Conservation (phyloP, 805 yeast genomes). For the Middelhovenomyces tepae region DNA sequence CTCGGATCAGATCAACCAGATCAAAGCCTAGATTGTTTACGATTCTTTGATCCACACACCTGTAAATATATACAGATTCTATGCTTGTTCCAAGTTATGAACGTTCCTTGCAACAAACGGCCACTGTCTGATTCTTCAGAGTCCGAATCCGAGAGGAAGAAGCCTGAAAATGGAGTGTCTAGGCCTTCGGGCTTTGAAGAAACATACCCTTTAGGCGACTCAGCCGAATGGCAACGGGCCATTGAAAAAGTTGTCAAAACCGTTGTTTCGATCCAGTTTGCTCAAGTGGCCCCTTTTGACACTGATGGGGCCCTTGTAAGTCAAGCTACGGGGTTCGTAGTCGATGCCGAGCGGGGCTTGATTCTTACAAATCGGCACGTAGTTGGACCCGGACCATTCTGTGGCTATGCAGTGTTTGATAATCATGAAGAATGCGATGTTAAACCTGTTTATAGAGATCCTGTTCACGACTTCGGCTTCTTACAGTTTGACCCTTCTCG, state of each 20-base stretch:
- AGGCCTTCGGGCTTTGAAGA: no score
- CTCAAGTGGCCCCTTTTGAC: constrained; percentile 81
- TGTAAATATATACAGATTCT: no score
- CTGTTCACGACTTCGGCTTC: constrained; percentile 92
- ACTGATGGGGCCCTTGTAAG: constrained; percentile 65
- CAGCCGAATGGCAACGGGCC: constrained; percentile 72
- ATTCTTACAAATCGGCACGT: constrained; percentile 90
- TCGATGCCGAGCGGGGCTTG: constrained; percentile 71
- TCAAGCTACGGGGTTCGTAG: constrained; percentile 95
- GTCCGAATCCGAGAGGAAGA: no score
- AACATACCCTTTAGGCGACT: no score
- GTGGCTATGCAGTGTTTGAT: constrained; percentile 85
- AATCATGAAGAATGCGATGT: constrained; percentile 91
- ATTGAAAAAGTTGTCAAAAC: constrained; percentile 73
- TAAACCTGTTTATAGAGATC: constrained; percentile 80
- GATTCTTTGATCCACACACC: no score
- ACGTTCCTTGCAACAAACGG: no score
- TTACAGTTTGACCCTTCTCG: constrained; percentile 63
- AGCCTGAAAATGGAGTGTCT: no score
- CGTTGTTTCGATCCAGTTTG: constrained; percentile 83
- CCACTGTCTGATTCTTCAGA: no score
- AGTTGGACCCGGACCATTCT: constrained; percentile 91
- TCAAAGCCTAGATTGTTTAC: no score
- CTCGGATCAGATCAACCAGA: no score
- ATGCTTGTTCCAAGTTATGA: no score